Conservation (phyloP, 2,329 filamentous ascomycete species). For the Cercospora sp. region DNA sequence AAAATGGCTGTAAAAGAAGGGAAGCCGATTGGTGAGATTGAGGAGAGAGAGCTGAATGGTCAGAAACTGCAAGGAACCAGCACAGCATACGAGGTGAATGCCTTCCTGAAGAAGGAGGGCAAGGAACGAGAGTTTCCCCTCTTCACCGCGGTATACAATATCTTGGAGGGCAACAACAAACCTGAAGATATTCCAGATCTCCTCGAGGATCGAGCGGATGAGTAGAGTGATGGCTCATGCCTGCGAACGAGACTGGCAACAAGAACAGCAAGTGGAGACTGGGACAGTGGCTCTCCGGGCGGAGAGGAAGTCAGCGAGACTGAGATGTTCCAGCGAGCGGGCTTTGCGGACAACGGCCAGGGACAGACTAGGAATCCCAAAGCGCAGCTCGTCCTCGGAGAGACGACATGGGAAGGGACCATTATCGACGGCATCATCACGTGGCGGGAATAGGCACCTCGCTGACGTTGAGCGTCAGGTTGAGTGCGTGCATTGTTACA, state of each 20-base stretch:
- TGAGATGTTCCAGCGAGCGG: conserved; percentile 13
- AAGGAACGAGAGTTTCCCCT: conserved; percentile 83
- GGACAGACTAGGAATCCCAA: background rate
- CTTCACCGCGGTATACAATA: conserved; percentile 83
- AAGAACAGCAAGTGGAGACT: background rate
- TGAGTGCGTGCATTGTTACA: background rate
- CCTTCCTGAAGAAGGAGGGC: conserved; percentile 76
- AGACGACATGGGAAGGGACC: background rate
- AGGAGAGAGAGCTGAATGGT: conserved; percentile 86
- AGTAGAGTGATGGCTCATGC: conserved; percentile 2
- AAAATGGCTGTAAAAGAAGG: conserved; percentile 81
- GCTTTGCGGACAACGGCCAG: background rate
- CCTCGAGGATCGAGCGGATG: conserved; percentile 38
- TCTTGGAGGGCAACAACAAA: conserved; percentile 72
- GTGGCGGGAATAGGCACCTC: conserved; percentile 4
- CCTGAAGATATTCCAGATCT: conserved; percentile 79
- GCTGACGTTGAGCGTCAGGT: background rate
- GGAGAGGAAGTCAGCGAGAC: background rate
- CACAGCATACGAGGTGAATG: conserved; percentile 88
- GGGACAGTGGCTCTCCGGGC: background rate
- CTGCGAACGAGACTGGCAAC: background rate
- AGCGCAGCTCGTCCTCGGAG: conserved; percentile 11
- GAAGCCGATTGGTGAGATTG: conserved; percentile 80
- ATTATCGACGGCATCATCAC: conserved; percentile 10
- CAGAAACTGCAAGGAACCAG: conserved; percentile 95